A percentile compares a stretch with the other conserved stretches of the same genome.
phyloP scores from a whole-genome alignment of 2,329 filamentous ascomycete genomes.

The Penicillium hordei region DNA sequence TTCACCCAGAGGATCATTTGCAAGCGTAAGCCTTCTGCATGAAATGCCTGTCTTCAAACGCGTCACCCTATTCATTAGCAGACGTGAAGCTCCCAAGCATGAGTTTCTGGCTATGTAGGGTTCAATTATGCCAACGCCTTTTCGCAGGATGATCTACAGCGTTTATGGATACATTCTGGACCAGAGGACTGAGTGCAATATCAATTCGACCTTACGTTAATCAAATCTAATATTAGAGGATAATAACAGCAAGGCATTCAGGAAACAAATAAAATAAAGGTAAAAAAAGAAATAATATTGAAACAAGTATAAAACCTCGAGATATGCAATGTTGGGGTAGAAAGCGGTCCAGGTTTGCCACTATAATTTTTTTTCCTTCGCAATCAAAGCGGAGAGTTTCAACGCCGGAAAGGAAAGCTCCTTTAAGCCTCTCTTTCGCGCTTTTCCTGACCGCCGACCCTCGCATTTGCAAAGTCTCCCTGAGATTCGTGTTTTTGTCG shows the following conservation, averaged over 20 bases:
- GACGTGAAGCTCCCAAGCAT: not conserved
- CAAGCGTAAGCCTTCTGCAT: not conserved
- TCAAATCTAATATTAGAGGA: not conserved
- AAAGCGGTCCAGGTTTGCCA: conserved; percentile 22
- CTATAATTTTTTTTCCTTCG: conserved; percentile 29
- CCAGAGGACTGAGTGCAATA: not conserved
- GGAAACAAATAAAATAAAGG: not conserved
- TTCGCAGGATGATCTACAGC: not conserved
- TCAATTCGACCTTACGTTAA: not conserved
- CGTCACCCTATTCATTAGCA: not conserved
- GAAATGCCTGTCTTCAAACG: not conserved
- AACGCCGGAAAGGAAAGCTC: conserved; percentile 33
- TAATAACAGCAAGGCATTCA: not conserved
- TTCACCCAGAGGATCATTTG: not conserved
- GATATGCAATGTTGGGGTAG: conserved; percentile 12
- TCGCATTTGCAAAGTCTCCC: conserved; percentile 16
- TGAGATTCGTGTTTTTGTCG: conserved; percentile 9
- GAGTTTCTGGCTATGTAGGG: not conserved
- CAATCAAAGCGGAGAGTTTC: conserved; percentile 28
- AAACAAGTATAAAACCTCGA: not conserved
- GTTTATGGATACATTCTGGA: not conserved
- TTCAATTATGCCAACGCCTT: not conserved
- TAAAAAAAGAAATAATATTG: no score
- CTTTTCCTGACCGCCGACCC: conserved; percentile 19
- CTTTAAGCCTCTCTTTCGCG: conserved; percentile 30